Evolutionary conservation across 2,329 filamentous ascomycete species (phyloP).

Genomic region (Hansfordia pulvinata): DNA sequence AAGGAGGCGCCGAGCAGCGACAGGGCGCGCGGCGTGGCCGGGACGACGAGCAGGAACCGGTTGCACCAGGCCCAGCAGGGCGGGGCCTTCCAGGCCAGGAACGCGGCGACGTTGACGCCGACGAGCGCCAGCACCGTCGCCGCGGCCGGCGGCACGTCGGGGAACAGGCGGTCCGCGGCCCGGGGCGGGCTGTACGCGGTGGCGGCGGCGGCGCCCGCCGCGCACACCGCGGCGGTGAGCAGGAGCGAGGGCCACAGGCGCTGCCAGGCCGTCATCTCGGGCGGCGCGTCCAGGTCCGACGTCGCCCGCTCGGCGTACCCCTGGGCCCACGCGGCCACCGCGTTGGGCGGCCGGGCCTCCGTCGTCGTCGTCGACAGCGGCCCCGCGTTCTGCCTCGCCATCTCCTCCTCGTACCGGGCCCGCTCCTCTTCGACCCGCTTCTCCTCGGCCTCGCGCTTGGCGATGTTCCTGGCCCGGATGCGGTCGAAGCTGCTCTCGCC

Average conservation of each 20-base stretch:
- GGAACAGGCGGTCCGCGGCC: constrained; percentile 36
- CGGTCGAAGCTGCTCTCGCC: constrained; percentile 41
- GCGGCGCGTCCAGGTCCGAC: constrained; percentile 35
- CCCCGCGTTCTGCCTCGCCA: constrained; percentile 21
- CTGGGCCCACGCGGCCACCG: constrained; percentile 23
- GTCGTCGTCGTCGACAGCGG: constrained; percentile 27
- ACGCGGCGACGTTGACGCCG: constrained; percentile 42
- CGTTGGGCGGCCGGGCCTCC: constrained; percentile 19
- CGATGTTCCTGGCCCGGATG: constrained; percentile 39
- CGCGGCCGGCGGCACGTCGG: constrained; percentile 45
- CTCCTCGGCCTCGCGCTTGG: constrained; percentile 32
- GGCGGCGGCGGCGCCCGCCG: constrained; percentile 27
- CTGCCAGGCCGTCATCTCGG: constrained; percentile 35
- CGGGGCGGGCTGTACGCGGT: constrained; percentile 36
- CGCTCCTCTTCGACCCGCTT: constrained; percentile 26
- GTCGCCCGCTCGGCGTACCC: constrained; percentile 30
- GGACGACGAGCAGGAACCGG: constrained; percentile 50
- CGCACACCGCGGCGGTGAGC: constrained; percentile 29
- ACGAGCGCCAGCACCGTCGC: constrained; percentile 53
- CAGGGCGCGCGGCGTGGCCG: constrained; percentile 49
- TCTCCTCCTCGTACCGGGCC: constrained; percentile 25
- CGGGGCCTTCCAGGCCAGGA: constrained; percentile 47
- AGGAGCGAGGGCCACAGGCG: constrained; percentile 41
- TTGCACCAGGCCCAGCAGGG: constrained; percentile 54
- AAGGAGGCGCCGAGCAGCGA: constrained; percentile 52